phyloP scores from a whole-genome alignment of 2,329 filamentous ascomycete genomes.

The Didymella lethalis region DNA sequence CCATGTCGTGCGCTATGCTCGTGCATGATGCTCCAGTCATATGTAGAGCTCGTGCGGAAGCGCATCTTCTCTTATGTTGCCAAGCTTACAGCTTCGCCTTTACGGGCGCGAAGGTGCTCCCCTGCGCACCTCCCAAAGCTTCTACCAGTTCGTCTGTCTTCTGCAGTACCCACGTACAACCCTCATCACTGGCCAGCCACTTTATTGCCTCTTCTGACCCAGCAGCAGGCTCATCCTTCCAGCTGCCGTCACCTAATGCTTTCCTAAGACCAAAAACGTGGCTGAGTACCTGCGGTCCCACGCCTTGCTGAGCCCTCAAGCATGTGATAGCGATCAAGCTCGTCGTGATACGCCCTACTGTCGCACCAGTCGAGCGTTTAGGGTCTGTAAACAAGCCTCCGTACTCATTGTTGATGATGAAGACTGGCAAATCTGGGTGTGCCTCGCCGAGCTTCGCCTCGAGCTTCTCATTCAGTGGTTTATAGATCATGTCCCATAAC shows the following conservation, averaged over 20 bases:
- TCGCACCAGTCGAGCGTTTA: constrained; percentile 55
- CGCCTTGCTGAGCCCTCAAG: constrained; percentile 79
- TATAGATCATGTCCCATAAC: constrained; percentile 81
- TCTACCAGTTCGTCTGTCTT: constrained; percentile 68
- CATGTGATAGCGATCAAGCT: constrained; percentile 77
- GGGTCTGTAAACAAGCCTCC: constrained; percentile 77
- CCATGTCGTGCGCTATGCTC: not conserved
- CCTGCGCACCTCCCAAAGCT: constrained; percentile 40
- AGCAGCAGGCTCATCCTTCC: constrained; percentile 56
- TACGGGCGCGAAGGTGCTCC: constrained; percentile 42
- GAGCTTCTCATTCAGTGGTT: constrained; percentile 76
- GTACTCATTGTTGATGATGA: constrained; percentile 80
- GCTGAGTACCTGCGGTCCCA: constrained; percentile 81
- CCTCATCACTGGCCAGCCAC: constrained; percentile 72
- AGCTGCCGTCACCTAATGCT: constrained; percentile 72
- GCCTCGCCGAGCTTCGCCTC: constrained; percentile 73
- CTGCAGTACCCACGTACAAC: constrained; percentile 68
- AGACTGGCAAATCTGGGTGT: constrained; percentile 82
- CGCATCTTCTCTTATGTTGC: too few species aligned
- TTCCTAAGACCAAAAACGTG: constrained; percentile 84
- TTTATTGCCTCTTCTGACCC: constrained; percentile 62
- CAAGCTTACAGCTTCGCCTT: constrained; percentile 37
- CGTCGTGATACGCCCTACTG: constrained; percentile 74
- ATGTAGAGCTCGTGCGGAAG: too few species aligned
- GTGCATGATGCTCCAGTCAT: not conserved